Evolutionary conservation across 495 filamentous ascomycete species (phyloP).

Genomic region (Glonium stellatum): DNA sequence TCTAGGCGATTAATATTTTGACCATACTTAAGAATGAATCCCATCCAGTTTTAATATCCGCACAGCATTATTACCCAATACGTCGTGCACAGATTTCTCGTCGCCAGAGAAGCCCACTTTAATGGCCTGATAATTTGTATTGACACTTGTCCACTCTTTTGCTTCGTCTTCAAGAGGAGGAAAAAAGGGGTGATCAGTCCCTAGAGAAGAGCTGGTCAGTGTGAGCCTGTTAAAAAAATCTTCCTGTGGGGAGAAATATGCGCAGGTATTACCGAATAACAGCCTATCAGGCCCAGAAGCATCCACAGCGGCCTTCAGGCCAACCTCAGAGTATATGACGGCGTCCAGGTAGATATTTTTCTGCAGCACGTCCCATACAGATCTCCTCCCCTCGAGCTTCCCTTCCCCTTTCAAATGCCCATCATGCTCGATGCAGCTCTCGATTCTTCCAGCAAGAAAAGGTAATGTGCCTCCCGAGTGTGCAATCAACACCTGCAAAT

Average conservation of each 20-base stretch:
- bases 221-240: not conserved
- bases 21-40: too few species aligned
- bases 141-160: slow-evolving; percentile 76
- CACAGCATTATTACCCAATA: slow-evolving; percentile 36
- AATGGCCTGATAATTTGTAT: slow-evolving; percentile 68
- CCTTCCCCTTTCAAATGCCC: slow-evolving; percentile 53
- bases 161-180: slow-evolving; percentile 61
- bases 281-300: slow-evolving; percentile 58
- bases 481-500: slow-evolving; percentile 69
- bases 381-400: slow-evolving; percentile 44
- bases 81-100: slow-evolving; percentile 30
- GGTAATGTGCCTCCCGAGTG: slow-evolving; percentile 86
- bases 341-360: slow-evolving; percentile 91
- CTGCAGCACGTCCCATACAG: slow-evolving; percentile 73
- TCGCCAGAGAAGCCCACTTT: slow-evolving; percentile 50
- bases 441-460: slow-evolving; percentile 80
- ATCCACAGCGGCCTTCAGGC: slow-evolving; percentile 65
- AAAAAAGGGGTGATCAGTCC: slow-evolving; percentile 94
- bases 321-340: slow-evolving; percentile 70
- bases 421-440: slow-evolving; percentile 83
- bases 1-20: not conserved
- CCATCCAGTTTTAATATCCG: slow-evolving; percentile 27
- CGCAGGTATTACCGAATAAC: slow-evolving; percentile 57
- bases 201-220: slow-evolving; percentile 27
- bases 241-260: not conserved